Evolutionary conservation across 2,329 filamentous ascomycete genomes (phyloP), one percentile per base, ranked within the genome.

Genomic region (Diaporthe sp.): DNA sequence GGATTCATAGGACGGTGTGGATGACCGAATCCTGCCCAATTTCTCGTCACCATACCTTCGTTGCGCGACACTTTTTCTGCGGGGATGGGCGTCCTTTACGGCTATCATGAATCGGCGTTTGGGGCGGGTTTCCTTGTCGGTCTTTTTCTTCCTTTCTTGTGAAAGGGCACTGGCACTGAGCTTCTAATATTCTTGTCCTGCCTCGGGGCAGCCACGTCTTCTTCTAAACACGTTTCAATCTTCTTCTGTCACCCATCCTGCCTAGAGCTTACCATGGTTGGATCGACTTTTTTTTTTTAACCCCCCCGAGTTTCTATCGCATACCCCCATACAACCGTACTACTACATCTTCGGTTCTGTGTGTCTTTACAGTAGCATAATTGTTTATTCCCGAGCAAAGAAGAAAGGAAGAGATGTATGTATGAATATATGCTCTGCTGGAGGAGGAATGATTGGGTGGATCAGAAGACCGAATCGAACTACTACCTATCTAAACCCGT

Each of bases 1-100:
- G 73, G 94, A 96, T 82, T 75, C 74, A 51, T 76, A 59, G 72
- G 89, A 90, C 77, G 88, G 89, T 76, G 77, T 76, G 72, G 58
- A 75, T 49, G 59, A 57, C 68, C 70, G 44, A 55, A 37, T 19
- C 22, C 9, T 61, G 13, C 59, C 15, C 28, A 55, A 34, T 49
- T 17, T 44, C 46, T 44, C 28, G 10, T 51, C 46, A 46, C n/a
- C 46, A 37, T 44, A 22, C 34, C 65, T n/a, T n/a, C 46, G 42
- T 39, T 65, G 31, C 42, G 13, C 59, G 44, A 34, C 31, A 61
- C 37, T n/a, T 34, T 8, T 22, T 31, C 31, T 25, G 10, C 28
- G 28, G 7, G 28, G 51, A 57, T 39, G 39, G 57, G 61, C 67
- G 51, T 53, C 61, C 46, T 65, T 62, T 46, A 75, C 28, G 69